phyloP scores from a whole-genome alignment of 2,329 filamentous ascomycete species.

The Diaporthe velutina region DNA sequence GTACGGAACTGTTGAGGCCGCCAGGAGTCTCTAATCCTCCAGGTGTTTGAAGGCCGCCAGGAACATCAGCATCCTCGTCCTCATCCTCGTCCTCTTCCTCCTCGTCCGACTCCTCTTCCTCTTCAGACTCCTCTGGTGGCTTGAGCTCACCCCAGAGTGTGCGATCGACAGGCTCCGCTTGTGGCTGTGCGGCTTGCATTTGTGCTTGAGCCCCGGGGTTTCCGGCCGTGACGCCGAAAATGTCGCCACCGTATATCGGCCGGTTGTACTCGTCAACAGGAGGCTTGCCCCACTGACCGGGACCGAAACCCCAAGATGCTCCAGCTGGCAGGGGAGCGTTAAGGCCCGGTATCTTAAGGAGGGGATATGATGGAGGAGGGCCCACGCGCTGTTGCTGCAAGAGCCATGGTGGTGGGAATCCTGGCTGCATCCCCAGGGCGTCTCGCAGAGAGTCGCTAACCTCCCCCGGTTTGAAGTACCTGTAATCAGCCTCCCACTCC shows the following conservation, averaged over 20 bases:
- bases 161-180: slow-evolving; percentile 86
- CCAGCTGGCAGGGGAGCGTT: slow-evolving; percentile 93
- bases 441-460: slow-evolving; percentile 91
- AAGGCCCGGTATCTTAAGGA: slow-evolving; percentile 92
- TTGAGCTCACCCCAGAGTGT: slow-evolving; percentile 94
- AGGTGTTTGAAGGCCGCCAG: slow-evolving; percentile 78
- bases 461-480: slow-evolving; percentile 90
- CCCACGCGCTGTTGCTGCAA: slow-evolving; percentile 97
- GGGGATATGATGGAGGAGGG: slow-evolving; percentile 93
- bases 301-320: slow-evolving; percentile 93
- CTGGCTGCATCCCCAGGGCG: slow-evolving; percentile 92
- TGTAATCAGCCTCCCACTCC: slow-evolving; percentile 94
- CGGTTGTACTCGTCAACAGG: slow-evolving; percentile 94
- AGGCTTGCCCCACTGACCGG: slow-evolving; percentile 95
- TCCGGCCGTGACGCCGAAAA: slow-evolving; percentile 80
- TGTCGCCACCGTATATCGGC: slow-evolving; percentile 92
- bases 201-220: slow-evolving; percentile 47
- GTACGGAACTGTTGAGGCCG: slow-evolving; percentile 83
- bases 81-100: slow-evolving; percentile 79
- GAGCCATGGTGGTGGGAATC: slow-evolving; percentile 94
- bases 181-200: slow-evolving; percentile 53
- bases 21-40: slow-evolving; percentile 84
- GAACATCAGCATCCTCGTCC: slow-evolving; percentile 72
- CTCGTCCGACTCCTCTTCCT: slow-evolving; percentile 72
- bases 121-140: slow-evolving; percentile 79